Evolutionary conservation across 371 early-diverging fungal species (phyloP), one percentile per base, ranked within the genome.

Genomic region (Zychaea mexicana): DNA sequence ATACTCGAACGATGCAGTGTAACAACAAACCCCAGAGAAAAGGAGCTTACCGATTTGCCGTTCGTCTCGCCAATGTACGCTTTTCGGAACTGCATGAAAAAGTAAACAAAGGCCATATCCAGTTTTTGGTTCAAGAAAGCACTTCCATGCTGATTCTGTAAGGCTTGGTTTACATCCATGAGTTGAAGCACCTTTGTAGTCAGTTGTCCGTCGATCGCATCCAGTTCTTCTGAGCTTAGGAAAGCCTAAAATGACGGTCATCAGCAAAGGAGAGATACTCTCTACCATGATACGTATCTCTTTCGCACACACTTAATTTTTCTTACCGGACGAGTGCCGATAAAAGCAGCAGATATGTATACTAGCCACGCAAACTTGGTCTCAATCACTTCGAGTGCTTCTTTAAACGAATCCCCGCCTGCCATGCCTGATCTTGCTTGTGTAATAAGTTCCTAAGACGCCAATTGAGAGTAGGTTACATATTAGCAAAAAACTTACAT

Each of bases 341-440:
- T 78, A 65, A 83, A 88, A 3, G 88, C 81, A 47, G 91, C 90
- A 70, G 88, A 89, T 21, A 88, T 85, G 56, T 95, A 92, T 19
- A 93, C 88, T 27, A 92, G 78, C 94, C 94, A 95, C 0, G 94
- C 88, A 71, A 94, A 82, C 73, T 88, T 88, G 26, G 83, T 74
- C 67, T 92, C 91, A 33, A 78, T 78, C 0, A 86, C 69, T 32
- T 83, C 83, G 21, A 87, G 54, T 2, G 82, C 75, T 6, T 81
- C 78, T 36, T 74, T 81, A 57, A 75, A 71, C 0, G 70, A 71
- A 26, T 81, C 78, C 2, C 71, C 68, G 26, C 62, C 31, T n/a
- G 66, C 61, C 26, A 77, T 49, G 13, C 72, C 68, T 5, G 69
- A 65, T 12, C 66, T 61, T 13, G 70, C 68, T 64, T 78, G 73